Base-by-base conservation (phyloP, 768 basidiomycete genomes). In the Sutorius australiensis region DNA sequence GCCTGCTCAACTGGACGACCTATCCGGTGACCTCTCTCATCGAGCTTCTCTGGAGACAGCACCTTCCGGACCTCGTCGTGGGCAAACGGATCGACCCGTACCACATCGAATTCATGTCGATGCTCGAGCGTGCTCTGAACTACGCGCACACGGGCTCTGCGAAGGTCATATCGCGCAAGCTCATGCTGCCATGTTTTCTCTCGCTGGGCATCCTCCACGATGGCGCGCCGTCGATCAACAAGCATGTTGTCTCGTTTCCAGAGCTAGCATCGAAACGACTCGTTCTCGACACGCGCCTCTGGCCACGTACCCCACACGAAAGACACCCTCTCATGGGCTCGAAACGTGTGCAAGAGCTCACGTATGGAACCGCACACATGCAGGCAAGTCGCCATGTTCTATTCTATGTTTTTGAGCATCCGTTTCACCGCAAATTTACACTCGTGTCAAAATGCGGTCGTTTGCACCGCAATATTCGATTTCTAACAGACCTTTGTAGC, bases 51-150 rank as follows among this genome's bases (percentile, higher is more conserved):
- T 57, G 53, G 45, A 30, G 48, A 17, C 32, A 54, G 7, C 11
- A 21, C 3, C 0, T 17, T 0, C 3, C 4, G 8, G 8, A 12
- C 21, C 21, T 40, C 12, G 3, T 13, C 1, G 6, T 14, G 0
- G 39, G 39, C 6, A 13, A 21, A 3, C 2, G 0, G 2, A 13
- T 57, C 1, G 14, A 24, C 24, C 46, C 46, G 0, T 55, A 55
- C 7, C 19, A 37, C 2, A 11, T 58, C 2, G 50, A 55, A 13
- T 32, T 58, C 42, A 51, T 58, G 53, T 42, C 53, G 3, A 58
- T 58, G 36, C 17, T 51, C 3, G 56, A 57, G 14, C 16, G 40
- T 1, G 5, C 40, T 0, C 48, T 57, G 0, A 57, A 54, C 34
- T 57, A 50, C n/a, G 49, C 52, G 0, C 56, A 57, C 16, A 57